Base-by-base conservation (phyloP, 257 asterid genomes). In the Anisodus acutangulus region DNA sequence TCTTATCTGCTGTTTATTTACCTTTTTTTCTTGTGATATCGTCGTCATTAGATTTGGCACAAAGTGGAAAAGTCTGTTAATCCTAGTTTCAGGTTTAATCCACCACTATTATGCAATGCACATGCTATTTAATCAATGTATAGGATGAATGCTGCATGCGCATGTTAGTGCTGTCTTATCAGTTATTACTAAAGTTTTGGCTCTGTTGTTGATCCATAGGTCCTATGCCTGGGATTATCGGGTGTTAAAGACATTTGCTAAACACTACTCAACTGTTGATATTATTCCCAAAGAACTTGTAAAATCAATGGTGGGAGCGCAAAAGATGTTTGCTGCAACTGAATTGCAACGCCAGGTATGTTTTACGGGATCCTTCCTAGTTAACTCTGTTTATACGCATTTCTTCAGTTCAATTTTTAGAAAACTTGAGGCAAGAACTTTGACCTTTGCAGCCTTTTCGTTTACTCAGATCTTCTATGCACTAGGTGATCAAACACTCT, bases 271-370 rank as follows among this genome's bases (percentile, higher is more conserved):
- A 85, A 93, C 98, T 15, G 97, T 98, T 66, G 98, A 96, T 59
- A 88, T 88, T 35, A 96, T 96, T 87, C 99, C 99, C 76, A 95
- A 96, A 87, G 85, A 89, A 85, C 85, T 96, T 91, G 95, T 96
- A 53, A 83, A 92, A 83, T 92, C 98, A 54, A 88, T 94, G 87
- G 80, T 58, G 68, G 96, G 88, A 84, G 97, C 98, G 83, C 92
- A 92, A 90, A 89, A 88, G 58, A 92, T 96, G 98, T 96, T 96
- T 91, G 91, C 95, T 87, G 99, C 95, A 55, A 94, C 94, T 2
- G 99, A 96, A 89, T 88, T 96, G 90, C 99, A 96, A 86, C 93
- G 93, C 55, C 99, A 96, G 98, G 99, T 96, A 87, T 87, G 88
- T 85, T 72, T 71, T 88, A 83, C 15, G 57, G 62, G 67, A 81